A percentile compares a stretch with the other conserved stretches of the same genome.
Evolutionary conservation across 2,329 filamentous ascomycete species (phyloP).

Genomic region (Ceratocystis cubensis): DNA sequence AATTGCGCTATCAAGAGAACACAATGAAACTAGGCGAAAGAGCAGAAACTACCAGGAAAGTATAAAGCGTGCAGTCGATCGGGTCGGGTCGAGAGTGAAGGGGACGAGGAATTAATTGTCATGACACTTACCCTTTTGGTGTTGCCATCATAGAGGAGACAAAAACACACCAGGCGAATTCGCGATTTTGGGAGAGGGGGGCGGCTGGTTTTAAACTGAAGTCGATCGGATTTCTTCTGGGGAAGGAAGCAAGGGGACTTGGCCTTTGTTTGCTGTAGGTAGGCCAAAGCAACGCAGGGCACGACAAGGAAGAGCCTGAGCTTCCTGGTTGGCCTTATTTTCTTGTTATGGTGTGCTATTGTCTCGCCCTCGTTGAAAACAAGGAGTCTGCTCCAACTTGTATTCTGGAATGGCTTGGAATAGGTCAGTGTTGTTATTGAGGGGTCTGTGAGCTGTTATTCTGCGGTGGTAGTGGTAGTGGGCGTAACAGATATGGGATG

Average conservation of each 20-base stretch:
- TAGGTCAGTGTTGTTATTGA: background rate
- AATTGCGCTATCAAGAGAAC: background rate
- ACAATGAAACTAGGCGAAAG: background rate
- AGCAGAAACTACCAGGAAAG: background rate
- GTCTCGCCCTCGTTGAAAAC: background rate
- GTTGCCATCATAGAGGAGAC: constrained; percentile 18
- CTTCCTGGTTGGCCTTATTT: background rate
- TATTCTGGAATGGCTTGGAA: background rate
- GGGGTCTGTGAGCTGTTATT: background rate
- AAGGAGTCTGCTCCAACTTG: background rate
- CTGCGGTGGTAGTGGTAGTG: background rate
- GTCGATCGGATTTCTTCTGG: constrained; percentile 8
- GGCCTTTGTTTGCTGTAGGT: background rate
- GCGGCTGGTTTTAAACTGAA: constrained; percentile 16
- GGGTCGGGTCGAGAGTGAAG: background rate
- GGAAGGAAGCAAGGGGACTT: background rate
- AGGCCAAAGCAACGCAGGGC: background rate
- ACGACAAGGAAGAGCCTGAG: background rate
- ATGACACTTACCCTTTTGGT: constrained; percentile 18
- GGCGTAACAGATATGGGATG: background rate
- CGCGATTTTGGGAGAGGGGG: constrained; percentile 17
- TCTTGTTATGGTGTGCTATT: background rate
- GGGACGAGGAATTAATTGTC: constrained; percentile 7
- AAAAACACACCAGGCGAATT: constrained; percentile 10
- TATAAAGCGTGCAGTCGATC: background rate